A percentile compares a stretch with the other conserved stretches of the same genome.
These are phyloP conservation scores for Citrus reticulata DNA, from an alignment of 345 rosid genomes.

Conservation along the genomic window DNA sequence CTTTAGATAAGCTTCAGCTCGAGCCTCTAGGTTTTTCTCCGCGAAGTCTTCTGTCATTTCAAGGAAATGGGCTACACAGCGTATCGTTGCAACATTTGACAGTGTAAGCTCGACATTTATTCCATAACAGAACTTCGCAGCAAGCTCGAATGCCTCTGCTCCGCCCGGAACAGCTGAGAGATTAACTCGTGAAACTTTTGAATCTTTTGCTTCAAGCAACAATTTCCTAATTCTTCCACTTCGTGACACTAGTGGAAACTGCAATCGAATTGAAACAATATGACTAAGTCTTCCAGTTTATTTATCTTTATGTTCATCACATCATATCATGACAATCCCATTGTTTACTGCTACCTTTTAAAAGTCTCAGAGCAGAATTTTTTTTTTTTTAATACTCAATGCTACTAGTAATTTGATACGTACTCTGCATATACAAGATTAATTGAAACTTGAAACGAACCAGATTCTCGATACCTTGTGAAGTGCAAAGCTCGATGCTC, in stretches of 20 bases:
- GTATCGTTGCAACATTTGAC: conserved; percentile 65
- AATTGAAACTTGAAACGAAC: background rate
- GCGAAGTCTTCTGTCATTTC: conserved; percentile 91
- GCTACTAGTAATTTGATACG: background rate
- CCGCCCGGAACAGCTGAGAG: conserved; percentile 76
- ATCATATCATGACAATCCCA: too few relatives aligned
- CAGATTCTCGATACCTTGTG: conserved; percentile 61
- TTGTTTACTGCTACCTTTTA: too few relatives aligned
- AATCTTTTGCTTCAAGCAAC: conserved; percentile 64
- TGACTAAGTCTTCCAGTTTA: background rate
- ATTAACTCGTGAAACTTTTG: conserved; percentile 54
- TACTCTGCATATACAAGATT: background rate
- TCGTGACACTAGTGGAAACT: conserved; percentile 93
- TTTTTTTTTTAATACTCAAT: background rate
- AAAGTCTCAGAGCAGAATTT: background rate
- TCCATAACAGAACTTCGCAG: conserved; percentile 98
- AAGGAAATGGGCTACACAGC: conserved; percentile 70
- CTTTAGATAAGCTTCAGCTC: conserved; percentile 63
- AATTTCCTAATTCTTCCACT: conserved; percentile 83
- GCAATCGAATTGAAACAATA: conserved; percentile 20
- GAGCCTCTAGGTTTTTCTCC: conserved; percentile 65
- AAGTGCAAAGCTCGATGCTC: conserved; percentile 80
- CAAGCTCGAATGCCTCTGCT: conserved; percentile 82
- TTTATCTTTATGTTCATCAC: background rate
- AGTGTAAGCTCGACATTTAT: conserved; percentile 62